A percentile compares a stretch with the other conserved stretches of the same genome.
These are phyloP conservation scores for Casaregolazyma suthepensis DNA, from an alignment of 1,139 yeast species.

Conservation along the genomic window DNA sequence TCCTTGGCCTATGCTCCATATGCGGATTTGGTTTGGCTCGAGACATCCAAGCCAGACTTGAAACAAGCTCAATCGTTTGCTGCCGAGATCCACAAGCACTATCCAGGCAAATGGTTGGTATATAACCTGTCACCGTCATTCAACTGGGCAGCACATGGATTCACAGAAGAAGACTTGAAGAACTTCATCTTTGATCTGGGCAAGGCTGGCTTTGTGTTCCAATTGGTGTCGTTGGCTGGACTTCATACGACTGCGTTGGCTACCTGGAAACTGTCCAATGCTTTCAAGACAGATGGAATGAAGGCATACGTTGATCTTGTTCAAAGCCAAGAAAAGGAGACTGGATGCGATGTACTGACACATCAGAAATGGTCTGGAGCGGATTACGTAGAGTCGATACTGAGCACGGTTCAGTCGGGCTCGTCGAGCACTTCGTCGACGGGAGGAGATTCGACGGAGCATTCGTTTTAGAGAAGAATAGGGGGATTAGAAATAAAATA, in stretches of 20 bases:
- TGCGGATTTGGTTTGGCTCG: slow-evolving; percentile 54
- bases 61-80: slow-evolving; percentile 48
- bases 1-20: slow-evolving; percentile 50
- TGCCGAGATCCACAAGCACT: slow-evolving; percentile 38
- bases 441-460: slow-evolving; percentile 46
- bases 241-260: slow-evolving; percentile 47
- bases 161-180: slow-evolving; percentile 40
- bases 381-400: slow-evolving; percentile 44
- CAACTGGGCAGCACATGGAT: slow-evolving; percentile 55
- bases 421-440: slow-evolving; percentile 42
- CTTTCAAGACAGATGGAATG: slow-evolving; percentile 49
- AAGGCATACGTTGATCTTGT: slow-evolving; percentile 49
- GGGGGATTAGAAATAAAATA: not conserved
- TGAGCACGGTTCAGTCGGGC: slow-evolving; percentile 42
- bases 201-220: slow-evolving; percentile 48
- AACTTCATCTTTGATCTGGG: slow-evolving; percentile 51
- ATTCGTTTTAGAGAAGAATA: slow-evolving; percentile 17
- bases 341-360: slow-evolving; percentile 47
- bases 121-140: slow-evolving; percentile 55
- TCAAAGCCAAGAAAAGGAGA: slow-evolving; percentile 41
- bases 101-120: slow-evolving; percentile 51
- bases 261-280: slow-evolving; percentile 43
- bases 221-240: slow-evolving; percentile 52
- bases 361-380: slow-evolving; percentile 61
- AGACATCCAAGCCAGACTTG: slow-evolving; percentile 51